Evolutionary conservation across 75 land plant genomes (phyloP), one percentile per base, ranked within the genome.

Genomic region (Picea glauca): DNA sequence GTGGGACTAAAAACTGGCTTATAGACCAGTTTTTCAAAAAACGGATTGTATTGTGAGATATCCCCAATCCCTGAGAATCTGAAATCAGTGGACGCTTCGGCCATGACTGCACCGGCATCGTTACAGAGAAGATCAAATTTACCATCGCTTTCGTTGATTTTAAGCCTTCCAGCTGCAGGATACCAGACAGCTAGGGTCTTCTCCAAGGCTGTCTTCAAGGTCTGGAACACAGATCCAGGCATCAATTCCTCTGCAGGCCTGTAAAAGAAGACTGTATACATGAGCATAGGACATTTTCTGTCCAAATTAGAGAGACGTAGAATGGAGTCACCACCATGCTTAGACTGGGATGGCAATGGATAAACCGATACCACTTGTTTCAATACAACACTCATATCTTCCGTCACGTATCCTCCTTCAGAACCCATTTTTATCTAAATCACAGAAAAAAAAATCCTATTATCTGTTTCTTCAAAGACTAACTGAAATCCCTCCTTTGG

Each of bases 1-100:
- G 79, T 60, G 6, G 76, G 78, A 78, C 66, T 31, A 26, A 81
- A 79, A 40, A 58, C 33, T 40, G 88, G 88, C 81, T 58, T 84
- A 62, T 61, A 81, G 62, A 87, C 88, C 8, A 87, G 70, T 5
- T 81, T 62, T 57, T 87, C 88, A 72, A 74, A 87, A 72, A 87
- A 83, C 0, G 81, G 74, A 63, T 88, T 90, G 26, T 92, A 88
- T 56, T 80, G 72, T 1, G 90, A 85, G 43, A 91, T 76, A 63
- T 91, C 90, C 23, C 92, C 93, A 31, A 91, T 83, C 67, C 88
- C 86, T 46, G 83, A 81, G 40, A 91, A 64, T 74, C 84, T 80
- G 3, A 79, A 81, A 23, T 74, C 60, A 20, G 89, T 87, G 13
- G 70, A 57, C 3, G 90, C 92, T 72, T 81, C 78, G 1, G 77